Base-by-base conservation (phyloP, 2,329 filamentous ascomycete genomes). In the Botrytis fragariae region DNA sequence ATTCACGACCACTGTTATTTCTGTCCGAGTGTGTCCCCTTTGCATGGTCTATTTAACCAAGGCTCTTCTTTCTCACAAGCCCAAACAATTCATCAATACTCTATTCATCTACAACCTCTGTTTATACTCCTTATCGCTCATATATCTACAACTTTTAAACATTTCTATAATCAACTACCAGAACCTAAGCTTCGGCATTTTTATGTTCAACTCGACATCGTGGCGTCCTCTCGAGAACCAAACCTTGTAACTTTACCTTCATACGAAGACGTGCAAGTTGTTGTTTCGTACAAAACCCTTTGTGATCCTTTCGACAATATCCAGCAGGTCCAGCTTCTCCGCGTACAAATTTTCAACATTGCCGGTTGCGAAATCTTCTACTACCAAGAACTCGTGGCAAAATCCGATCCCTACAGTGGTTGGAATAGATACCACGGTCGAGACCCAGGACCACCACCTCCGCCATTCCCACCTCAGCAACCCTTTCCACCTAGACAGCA, bases 391-490 rank as follows among this genome's bases (percentile, higher is more conserved):
- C 62, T 77, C 4, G 69, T 37, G 7, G 77, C 75, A 32, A n/a
- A 75, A 10, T 61, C 72, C 10, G 51, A 74, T 29, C 48, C 71
- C 45, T 39, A 65, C 9, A 65, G 67, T 48, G 77, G 77, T 39
- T 78, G 74, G 69, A 79, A 77, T 59, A 48, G 69, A 35, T 37
- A 72, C 22, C 73, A 77, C 73, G 78, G 78, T 44, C 68, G 64
- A 61, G 75, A 79, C 69, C 57, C 60, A 22, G 77, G 78, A 2
- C 75, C 77, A 35, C 61, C 74, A 20, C 76, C 76, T 67, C 76
- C 78, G 7, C 68, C 67, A 25, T 45, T 48, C 35, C 48, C 72
- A 39, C 57, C 54, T 39, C 35, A 32, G 5, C 65, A 73, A 29
- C 18, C 42, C 5, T 29, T 45, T 18, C 45, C 20, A 59, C 4